Evolutionary conservation across 345 rosid species (phyloP).

Genomic region (Angophora floribunda): DNA sequence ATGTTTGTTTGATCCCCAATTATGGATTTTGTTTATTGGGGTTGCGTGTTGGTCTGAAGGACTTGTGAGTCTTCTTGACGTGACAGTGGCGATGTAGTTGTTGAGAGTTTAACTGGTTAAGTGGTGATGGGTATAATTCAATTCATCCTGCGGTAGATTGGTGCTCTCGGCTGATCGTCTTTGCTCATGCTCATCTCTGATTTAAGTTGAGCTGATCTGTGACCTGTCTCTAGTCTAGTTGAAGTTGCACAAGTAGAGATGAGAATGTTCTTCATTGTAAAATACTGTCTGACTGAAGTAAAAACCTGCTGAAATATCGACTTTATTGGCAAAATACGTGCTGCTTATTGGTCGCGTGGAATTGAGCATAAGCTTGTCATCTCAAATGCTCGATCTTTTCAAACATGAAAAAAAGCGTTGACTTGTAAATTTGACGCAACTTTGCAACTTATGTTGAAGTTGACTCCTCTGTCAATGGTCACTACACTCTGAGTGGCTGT

Average conservation of each 20-base stretch:
- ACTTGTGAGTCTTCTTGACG: not conserved
- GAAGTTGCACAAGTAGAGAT: not conserved
- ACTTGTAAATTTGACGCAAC: not conserved
- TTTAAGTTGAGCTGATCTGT: not conserved
- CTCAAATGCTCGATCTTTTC: not conserved
- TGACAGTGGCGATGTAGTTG: not conserved
- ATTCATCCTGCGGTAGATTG: not conserved
- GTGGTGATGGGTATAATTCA: not conserved
- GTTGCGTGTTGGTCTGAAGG: not conserved
- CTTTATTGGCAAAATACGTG: not conserved
- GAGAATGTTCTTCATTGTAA: not conserved
- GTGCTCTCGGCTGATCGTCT: not conserved
- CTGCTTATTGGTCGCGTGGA: not conserved
- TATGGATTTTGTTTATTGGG: not conserved
- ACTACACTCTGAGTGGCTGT: not conserved
- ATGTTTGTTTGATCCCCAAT: not conserved
- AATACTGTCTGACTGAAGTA: not conserved
- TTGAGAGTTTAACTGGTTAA: not conserved
- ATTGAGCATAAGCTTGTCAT: not conserved
- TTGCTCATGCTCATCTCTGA: not conserved
- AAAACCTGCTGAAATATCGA: not conserved
- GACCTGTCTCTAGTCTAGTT: not conserved
- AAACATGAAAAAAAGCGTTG: not conserved
- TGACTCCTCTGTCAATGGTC: not conserved
- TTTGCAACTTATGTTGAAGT: not conserved